Percentiles rank a stretch among this genome's conserved stretches.
phyloP scores from a whole-genome alignment of 192 early-diverging fungal species.

The Fimicolochytrium jonesii region DNA sequence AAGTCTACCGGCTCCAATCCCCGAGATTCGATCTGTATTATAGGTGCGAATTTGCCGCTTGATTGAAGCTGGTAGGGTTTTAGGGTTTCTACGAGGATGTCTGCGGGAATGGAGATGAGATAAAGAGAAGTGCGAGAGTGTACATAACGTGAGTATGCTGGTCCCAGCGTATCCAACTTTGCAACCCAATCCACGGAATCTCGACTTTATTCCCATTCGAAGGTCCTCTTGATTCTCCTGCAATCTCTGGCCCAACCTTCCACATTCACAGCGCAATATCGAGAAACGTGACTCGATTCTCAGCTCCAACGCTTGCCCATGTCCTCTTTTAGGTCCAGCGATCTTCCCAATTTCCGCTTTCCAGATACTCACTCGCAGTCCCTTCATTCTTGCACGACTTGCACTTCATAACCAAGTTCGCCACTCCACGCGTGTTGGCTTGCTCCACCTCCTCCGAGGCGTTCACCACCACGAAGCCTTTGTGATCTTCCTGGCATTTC shows the following conservation, averaged over 20 bases:
- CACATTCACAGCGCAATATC: too few species aligned
- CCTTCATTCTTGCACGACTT: conserved; percentile 47
- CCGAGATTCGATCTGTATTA: conserved; percentile 73
- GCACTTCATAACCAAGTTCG: conserved; percentile 87
- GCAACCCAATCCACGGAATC: too few species aligned
- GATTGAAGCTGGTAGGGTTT: conserved; percentile 54
- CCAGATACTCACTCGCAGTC: conserved; percentile 30
- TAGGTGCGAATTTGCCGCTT: conserved; percentile 55
- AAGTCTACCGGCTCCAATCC: conserved; percentile 80
- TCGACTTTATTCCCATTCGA: too few species aligned
- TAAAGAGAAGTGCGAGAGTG: background rate
- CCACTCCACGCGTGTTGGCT: conserved; percentile 68
- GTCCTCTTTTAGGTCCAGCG: too few species aligned
- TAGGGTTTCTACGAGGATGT: conserved; percentile 29
- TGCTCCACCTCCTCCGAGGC: conserved; percentile 51
- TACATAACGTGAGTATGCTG: background rate
- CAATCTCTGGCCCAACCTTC: too few species aligned
- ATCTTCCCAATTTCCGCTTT: too few species aligned
- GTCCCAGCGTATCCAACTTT: too few species aligned
- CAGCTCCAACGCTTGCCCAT: too few species aligned
- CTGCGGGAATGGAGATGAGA: background rate
- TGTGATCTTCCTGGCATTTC: conserved; percentile 72
- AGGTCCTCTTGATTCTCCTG: background rate
- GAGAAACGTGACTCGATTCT: too few species aligned
- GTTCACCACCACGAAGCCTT: conserved; percentile 65